Evolutionary conservation across 139 green algal species (phyloP).

Genomic region (Chlorella sp.): DNA sequence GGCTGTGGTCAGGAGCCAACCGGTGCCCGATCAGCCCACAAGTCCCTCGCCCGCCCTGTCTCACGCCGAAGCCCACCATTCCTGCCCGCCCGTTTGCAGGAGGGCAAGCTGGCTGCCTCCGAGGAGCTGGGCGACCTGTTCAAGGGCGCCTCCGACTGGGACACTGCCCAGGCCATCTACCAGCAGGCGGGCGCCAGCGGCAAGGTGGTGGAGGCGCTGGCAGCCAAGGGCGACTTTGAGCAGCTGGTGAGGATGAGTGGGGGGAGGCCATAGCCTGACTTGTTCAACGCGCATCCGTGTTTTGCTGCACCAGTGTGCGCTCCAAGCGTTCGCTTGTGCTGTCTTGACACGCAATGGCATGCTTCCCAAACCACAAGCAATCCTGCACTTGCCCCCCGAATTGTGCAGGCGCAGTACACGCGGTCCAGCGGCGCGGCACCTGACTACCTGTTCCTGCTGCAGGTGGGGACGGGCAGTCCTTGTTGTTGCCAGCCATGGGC

Average conservation of each 20-base stretch:
- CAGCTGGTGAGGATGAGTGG: constrained; percentile 63
- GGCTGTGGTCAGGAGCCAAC: background rate
- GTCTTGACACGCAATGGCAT: background rate
- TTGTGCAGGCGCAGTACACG: constrained; percentile 66
- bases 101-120: constrained; percentile 93
- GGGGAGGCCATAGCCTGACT: too few relatives aligned
- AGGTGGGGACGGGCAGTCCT: constrained; percentile 35
- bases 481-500: too few relatives aligned
- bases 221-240: constrained; percentile 96
- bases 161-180: constrained; percentile 94
- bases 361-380: background rate
- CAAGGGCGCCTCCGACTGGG: constrained; percentile 79
- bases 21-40: background rate
- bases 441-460: constrained; percentile 97
- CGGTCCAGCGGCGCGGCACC: constrained; percentile 83
- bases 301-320: background rate
- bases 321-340: background rate
- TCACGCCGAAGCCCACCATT: background rate
- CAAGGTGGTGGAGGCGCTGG: constrained; percentile 83
- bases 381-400: background rate
- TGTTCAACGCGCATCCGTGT: too few relatives aligned
- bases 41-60: background rate
- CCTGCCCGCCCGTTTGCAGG: background rate
- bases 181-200: constrained; percentile 73
- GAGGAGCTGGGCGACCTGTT: constrained; percentile 98